Conservation (phyloP, 345 rosid species). For the Diplotaxis tenuifolia region DNA sequence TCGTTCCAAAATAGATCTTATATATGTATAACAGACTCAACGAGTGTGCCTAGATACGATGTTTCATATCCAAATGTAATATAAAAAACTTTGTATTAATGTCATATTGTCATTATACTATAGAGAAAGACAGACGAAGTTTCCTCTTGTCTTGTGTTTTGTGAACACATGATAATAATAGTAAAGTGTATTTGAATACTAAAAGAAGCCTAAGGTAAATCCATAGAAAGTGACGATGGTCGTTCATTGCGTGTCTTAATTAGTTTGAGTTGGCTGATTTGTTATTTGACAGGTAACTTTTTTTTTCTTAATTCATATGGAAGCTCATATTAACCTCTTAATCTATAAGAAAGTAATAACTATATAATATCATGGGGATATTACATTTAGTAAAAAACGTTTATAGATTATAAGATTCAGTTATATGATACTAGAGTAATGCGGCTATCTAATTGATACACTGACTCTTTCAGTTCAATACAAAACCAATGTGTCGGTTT, state of each 20-base stretch:
- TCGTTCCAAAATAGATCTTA: background rate
- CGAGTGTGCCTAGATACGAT: background rate
- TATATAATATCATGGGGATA: background rate
- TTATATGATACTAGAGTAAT: conserved; percentile 1
- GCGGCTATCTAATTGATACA: background rate
- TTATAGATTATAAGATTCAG: background rate
- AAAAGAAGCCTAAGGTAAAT: background rate
- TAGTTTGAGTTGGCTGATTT: background rate
- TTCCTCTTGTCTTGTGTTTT: conserved; percentile 9
- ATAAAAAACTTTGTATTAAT: background rate
- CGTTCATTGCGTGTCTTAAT: background rate
- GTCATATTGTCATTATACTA: conserved; percentile 2
- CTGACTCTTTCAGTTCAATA: background rate
- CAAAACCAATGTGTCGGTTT: background rate
- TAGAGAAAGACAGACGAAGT: background rate
- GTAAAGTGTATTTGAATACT: background rate
- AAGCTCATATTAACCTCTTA: background rate
- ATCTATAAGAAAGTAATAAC: background rate
- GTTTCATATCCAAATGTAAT: conserved; percentile 18
- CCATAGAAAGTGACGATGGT: background rate
- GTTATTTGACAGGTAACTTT: background rate
- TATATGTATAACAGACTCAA: conserved; percentile 4
- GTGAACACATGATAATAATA: background rate
- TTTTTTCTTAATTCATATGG: too few species aligned
- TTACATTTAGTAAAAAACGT: too few species aligned